Evolutionary conservation across 495 filamentous ascomycete species (phyloP).

Genomic region (Penicillium steckii): DNA sequence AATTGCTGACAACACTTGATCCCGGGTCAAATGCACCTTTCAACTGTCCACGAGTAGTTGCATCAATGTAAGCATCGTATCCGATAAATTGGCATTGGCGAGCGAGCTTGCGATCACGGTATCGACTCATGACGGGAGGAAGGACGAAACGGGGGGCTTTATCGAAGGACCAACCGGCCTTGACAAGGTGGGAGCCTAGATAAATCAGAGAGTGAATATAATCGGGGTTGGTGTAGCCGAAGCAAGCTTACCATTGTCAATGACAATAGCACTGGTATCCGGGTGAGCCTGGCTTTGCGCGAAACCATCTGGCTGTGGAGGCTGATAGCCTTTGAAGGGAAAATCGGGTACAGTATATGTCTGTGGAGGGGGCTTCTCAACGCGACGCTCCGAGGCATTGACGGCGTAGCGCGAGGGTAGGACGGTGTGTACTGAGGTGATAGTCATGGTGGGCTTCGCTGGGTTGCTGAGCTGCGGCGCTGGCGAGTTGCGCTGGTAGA

Average conservation of each 20-base stretch:
- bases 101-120: conserved; percentile 86
- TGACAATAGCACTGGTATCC: conserved; percentile 76
- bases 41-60: conserved; percentile 85
- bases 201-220: no score
- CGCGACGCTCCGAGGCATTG: conserved; percentile 32
- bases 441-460: conserved; percentile 44
- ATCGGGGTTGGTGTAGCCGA: not conserved
- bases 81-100: conserved; percentile 89
- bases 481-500: no score
- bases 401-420: conserved; percentile 32
- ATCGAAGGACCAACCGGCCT: conserved; percentile 96
- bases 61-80: conserved; percentile 88
- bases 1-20: conserved; percentile 88
- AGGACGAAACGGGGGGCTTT: conserved; percentile 70
- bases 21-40: conserved; percentile 89
- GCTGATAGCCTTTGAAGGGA: conserved; percentile 71
- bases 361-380: conserved; percentile 49
- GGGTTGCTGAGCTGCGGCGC: no score
- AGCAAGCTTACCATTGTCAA: conserved; percentile 81
- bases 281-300: conserved; percentile 56
- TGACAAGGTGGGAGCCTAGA: conserved; percentile 79
- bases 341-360: conserved; percentile 64
- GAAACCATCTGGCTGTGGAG: conserved; percentile 66
- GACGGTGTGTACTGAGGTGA: conserved; percentile 45
- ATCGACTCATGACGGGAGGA: conserved; percentile 89